Conservation (phyloP, 176 grass and related monocot genomes). For the Eremochloa ophiuroides region DNA sequence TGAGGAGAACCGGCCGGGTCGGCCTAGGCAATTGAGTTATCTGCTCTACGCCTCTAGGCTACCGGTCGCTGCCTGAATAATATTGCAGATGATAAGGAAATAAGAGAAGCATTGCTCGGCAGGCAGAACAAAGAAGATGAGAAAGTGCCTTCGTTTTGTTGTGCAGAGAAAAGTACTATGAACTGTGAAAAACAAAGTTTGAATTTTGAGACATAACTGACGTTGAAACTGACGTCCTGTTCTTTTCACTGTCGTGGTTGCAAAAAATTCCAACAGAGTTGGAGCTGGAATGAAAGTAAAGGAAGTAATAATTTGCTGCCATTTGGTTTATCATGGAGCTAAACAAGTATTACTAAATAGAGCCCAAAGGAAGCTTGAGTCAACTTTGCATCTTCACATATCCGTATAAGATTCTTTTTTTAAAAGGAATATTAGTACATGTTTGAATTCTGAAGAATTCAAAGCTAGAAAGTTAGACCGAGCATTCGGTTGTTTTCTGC, state of each 20-base stretch:
- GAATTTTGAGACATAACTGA: background rate
- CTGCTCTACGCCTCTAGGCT: too few relatives aligned
- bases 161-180: background rate
- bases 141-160: background rate
- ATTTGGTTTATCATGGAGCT: background rate
- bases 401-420: background rate
- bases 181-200: background rate
- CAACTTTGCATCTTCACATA: background rate
- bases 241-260: background rate
- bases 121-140: background rate
- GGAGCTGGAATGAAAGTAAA: background rate
- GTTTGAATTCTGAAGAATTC: constrained; percentile 16
- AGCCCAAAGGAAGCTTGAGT: background rate
- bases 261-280: background rate
- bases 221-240: background rate
- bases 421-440: background rate
- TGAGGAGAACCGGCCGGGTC: background rate
- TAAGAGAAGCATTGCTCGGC: background rate
- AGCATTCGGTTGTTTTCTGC: background rate
- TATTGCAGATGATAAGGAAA: background rate
- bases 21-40: background rate
- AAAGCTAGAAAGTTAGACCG: background rate
- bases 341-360: background rate
- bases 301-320: background rate
- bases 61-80: background rate